Percentiles rank a stretch among this genome's conserved stretches.
Conservation (phyloP, 169 alveolate species). For the Plasmodium chabaudi region DNA sequence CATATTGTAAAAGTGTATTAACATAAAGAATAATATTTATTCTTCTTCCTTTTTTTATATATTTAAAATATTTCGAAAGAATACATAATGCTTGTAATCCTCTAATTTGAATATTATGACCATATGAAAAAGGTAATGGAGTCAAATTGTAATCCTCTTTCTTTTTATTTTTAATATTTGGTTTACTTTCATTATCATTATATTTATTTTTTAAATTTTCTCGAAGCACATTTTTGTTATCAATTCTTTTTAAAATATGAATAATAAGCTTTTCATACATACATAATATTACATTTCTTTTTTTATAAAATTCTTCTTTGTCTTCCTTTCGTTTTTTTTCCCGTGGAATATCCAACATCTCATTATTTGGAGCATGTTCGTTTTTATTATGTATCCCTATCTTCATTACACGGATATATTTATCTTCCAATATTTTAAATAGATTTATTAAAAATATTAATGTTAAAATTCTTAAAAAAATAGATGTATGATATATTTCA, state of each 20-base stretch:
- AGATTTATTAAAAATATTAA: slow-evolving; percentile 40
- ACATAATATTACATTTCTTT: not conserved
- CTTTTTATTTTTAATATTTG: not conserved
- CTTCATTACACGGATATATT: not conserved
- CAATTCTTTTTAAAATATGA: not conserved
- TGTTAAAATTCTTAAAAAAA: slow-evolving; percentile 35
- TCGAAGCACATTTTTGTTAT: not conserved
- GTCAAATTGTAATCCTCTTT: not conserved
- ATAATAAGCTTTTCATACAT: not conserved
- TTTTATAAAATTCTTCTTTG: not conserved
- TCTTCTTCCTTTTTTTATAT: slow-evolving; percentile 15
- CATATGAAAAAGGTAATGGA: slow-evolving; percentile 80
- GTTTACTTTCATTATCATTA: not conserved
- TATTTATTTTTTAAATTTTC: not conserved
- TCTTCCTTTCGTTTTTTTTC: not conserved
- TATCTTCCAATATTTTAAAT: slow-evolving; percentile 23
- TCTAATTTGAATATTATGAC: slow-evolving; percentile 75
- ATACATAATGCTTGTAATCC: slow-evolving; percentile 78
- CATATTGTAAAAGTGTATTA: slow-evolving; percentile 23
- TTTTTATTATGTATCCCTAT: not conserved
- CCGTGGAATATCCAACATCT: not conserved
- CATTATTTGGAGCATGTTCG: not conserved
- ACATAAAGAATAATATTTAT: slow-evolving; percentile 23
- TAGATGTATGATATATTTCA: slow-evolving; percentile 18
- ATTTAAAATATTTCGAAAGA: slow-evolving; percentile 51